phyloP scores from a whole-genome alignment of 78 protist species.

The Carpediemonas membranifera region DNA sequence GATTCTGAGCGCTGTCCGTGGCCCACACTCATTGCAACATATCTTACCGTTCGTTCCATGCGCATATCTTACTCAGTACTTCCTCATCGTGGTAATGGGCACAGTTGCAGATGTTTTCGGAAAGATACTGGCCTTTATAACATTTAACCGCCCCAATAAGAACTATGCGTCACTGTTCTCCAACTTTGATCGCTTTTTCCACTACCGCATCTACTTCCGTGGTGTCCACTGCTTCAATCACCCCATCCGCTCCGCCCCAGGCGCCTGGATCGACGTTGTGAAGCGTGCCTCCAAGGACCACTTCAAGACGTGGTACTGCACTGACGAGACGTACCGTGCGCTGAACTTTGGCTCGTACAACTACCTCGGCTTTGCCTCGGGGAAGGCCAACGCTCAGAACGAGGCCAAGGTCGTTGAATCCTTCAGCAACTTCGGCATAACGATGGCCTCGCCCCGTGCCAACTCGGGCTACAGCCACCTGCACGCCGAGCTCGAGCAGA shows the following conservation, averaged over 20 bases:
- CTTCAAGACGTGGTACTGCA: neutral
- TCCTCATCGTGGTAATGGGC: too few relatives aligned
- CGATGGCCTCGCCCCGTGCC: too few relatives aligned
- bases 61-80: too few relatives aligned
- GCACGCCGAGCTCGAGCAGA: conserved; percentile 52
- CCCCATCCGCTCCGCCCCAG: conserved; percentile 63
- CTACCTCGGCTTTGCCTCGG: conserved; percentile 97
- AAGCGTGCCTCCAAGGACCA: neutral
- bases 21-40: too few relatives aligned
- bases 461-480: neutral
- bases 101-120: too few relatives aligned
- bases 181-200: conserved; percentile 77
- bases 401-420: too few relatives aligned
- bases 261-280: neutral
- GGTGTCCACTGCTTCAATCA: conserved; percentile 76
- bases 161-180: too few relatives aligned
- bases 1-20: too few relatives aligned
- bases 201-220: conserved; percentile 62
- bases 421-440: too few relatives aligned
- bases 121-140: too few relatives aligned
- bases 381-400: neutral
- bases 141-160: too few relatives aligned
- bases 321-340: neutral
- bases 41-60: too few relatives aligned
- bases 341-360: conserved; percentile 89